phyloP scores from a whole-genome alignment of 176 grass and related monocot species.

The Paspalum notatum region DNA sequence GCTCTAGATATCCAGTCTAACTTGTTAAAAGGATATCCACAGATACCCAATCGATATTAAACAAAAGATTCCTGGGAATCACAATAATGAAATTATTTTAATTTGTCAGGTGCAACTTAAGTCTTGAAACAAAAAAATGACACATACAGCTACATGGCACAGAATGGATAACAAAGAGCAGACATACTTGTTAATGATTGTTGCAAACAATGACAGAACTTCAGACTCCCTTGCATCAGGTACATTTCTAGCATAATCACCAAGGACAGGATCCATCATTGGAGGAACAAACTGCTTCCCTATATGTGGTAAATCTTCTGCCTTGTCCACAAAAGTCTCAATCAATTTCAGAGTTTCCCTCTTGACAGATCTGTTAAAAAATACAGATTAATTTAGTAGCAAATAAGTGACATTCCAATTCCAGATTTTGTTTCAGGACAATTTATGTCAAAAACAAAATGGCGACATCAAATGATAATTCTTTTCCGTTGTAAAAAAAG shows the following conservation, averaged over 20 bases:
- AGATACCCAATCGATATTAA: neutral
- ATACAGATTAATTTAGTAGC: slow-evolving; percentile 35
- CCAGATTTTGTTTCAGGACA: neutral
- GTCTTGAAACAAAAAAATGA: neutral
- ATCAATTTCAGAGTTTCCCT: slow-evolving; percentile 97
- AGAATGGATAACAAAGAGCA: slow-evolving; percentile 15
- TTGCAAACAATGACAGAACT: slow-evolving; percentile 92
- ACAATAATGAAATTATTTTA: too few relatives aligned
- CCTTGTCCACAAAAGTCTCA: slow-evolving; percentile 98
- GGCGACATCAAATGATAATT: neutral
- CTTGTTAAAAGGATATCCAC: neutral
- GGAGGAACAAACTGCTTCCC: slow-evolving; percentile 99
- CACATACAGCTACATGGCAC: slow-evolving; percentile 3
- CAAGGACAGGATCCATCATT: slow-evolving; percentile 98
- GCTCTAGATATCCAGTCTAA: neutral
- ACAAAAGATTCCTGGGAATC: slow-evolving; percentile 1
- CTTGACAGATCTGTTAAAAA: slow-evolving; percentile 86
- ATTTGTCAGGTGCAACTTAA: neutral
- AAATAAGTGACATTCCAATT: neutral
- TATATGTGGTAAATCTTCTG: slow-evolving; percentile 94
- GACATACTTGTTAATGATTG: slow-evolving; percentile 98
- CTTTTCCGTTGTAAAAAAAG: neutral
- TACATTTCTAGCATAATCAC: slow-evolving; percentile 98
- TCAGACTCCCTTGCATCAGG: slow-evolving; percentile 99
- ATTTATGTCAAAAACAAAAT: neutral